Base-by-base conservation (phyloP, 2,329 filamentous ascomycete species). In the Colletotrichum nymphaeae region DNA sequence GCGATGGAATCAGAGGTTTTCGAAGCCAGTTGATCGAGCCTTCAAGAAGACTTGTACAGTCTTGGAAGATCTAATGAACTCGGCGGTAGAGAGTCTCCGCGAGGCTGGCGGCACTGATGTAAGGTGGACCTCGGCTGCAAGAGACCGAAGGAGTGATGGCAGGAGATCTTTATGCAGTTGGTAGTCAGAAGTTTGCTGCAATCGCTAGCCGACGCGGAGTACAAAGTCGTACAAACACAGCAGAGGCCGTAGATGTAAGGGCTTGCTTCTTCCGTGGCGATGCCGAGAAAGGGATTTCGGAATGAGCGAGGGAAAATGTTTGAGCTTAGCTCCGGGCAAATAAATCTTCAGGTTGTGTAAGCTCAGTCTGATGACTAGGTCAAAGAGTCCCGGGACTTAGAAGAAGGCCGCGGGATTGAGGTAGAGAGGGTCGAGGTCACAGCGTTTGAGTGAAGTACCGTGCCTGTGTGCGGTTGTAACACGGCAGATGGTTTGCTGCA, bases 401-500 rank as follows among this genome's bases (percentile, higher is more conserved):
- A 65, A 32, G 32, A 42, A 16, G 42, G 49, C 49, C 62, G 28
- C 49, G 52, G 62, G 24, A 30, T 16, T 22, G 19, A 42, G 37
- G 37, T 8, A 30, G 52, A 65, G 19, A 35, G 22, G 37, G 52
- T 32, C 14, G 63, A 65, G 63, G 63, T 65, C 52, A 56, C 63
- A 32, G 24, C 37, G 37, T 26, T 49, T 11, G 37, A 42, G 16
- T 42, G 37, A 42, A 8, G 37, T 19, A 42, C 37, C 19, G 42
- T 49, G 19, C 19, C 19, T n/a, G 42, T 11, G 19, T 49, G 19
- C 42, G 42, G 19, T 49, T 49, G 42, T 9, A 49, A 49, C 42
- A 49, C 42, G 42, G 42, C 42, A 49, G 16, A 49, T 49, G 42
- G 42, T n/a, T 11, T 49, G 42, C 42, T 49, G 19, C 19, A 49